Evolutionary conservation across 2,329 filamentous ascomycete genomes (phyloP).

Genomic region (Pseudogymnoascus sp.): DNA sequence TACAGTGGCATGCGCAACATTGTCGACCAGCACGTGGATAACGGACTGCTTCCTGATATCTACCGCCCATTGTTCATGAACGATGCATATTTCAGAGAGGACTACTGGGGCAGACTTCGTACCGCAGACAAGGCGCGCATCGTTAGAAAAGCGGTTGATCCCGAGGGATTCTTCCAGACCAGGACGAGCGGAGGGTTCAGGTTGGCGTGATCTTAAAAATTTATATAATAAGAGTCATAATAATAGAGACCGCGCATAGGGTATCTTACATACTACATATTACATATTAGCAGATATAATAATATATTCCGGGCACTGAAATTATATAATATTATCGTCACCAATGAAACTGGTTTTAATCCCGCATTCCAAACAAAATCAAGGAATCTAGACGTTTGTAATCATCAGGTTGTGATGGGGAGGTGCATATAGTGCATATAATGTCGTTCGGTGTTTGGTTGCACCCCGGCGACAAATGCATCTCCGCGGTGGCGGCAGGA

Average conservation of each 20-base stretch:
- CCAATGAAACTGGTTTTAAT: neutral
- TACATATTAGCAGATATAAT: neutral
- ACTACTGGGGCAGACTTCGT: conserved; percentile 13
- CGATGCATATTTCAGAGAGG: conserved; percentile 21
- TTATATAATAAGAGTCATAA: neutral
- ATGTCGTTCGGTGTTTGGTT: neutral
- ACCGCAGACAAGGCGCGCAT: conserved; percentile 5
- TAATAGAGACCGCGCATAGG: neutral
- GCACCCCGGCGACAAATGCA: neutral
- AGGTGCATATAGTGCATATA: neutral
- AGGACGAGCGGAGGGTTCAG: conserved; percentile 22
- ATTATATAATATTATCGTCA: neutral
- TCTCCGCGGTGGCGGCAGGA: conserved; percentile 2
- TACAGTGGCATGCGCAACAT: conserved; percentile 6
- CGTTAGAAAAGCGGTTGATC: conserved; percentile 24
- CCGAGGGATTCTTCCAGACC: conserved; percentile 20
- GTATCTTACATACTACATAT: too few species aligned
- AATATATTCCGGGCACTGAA: neutral
- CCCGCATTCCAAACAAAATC: neutral
- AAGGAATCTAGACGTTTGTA: neutral
- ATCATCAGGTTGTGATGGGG: neutral
- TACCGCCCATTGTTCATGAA: conserved; percentile 29
- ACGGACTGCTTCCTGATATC: conserved; percentile 5
- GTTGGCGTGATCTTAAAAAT: conserved; percentile 15
- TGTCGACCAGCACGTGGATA: neutral